Evolutionary conservation across 495 filamentous ascomycete species (phyloP), one percentile per base, ranked within the genome.

Genomic region (Talaromyces ruber): DNA sequence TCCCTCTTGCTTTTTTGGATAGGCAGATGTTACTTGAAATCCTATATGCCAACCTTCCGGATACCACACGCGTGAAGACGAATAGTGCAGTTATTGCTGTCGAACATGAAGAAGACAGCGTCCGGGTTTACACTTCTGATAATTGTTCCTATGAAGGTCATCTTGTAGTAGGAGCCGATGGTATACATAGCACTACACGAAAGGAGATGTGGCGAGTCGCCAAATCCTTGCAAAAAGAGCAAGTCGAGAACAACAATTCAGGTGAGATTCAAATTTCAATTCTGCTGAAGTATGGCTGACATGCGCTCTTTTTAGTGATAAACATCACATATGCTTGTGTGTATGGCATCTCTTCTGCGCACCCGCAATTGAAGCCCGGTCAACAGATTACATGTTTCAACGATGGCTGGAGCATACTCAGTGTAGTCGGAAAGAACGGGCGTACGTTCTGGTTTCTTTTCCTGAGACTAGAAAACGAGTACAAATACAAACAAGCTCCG

Each of bases 121-220:
- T 61, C 21, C n/a, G 55, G 32, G 1, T 58, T 52, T 11, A 55
- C 37, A 54, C 32, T 1, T 62, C 61, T 0, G 61, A 64, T 8
- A 56, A 63, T 26, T 63, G 63, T 4, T 45, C 52, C 1, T 66
- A 73, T 52, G 34, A 64, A 6, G 80, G 80, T 0, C 68, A 78
- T 50, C 26, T 82, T 12, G 66, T 83, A 7, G 70, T 80, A 3
- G 81, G 80, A 0, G 74, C 74, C 8, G 82, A 83, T 65, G 81
- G 80, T 0, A 74, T 82, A 22, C 75, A 79, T 54, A 81, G 79
- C 65, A 65, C 58, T 51, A 72, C 76, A 26, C 69, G 71, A 25
- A 50, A 63, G 47, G 66, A 70, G 55, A 74, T 75, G 64, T 65
- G 71, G 54, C 30, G 34, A 39, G 16, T 16, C 16, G 16, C 16